phyloP scores from a whole-genome alignment of 768 basidiomycete genomes.

The Leccinum arenicola region DNA sequence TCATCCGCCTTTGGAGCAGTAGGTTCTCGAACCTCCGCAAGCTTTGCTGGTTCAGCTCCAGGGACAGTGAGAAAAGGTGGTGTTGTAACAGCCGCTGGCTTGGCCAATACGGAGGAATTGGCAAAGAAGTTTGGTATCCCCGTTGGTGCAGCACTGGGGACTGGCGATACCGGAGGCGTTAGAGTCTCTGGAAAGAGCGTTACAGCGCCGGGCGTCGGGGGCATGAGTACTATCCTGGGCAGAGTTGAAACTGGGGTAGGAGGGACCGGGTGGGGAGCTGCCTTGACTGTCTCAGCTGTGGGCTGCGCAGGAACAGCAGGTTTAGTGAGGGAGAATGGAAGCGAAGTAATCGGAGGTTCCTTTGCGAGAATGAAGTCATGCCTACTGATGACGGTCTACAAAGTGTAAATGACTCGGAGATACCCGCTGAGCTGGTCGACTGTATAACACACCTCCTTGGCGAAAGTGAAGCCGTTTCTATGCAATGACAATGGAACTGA shows the following conservation, averaged over 20 bases:
- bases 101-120: slow-evolving; percentile 45
- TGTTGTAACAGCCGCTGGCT: slow-evolving; percentile 26
- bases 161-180: slow-evolving; percentile 1
- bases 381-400: slow-evolving; percentile 35
- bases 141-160: not conserved
- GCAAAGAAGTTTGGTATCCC: slow-evolving; percentile 66
- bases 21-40: not conserved
- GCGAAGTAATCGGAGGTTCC: slow-evolving; percentile 59
- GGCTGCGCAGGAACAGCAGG: slow-evolving; percentile 14
- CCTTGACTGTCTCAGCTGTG: slow-evolving; percentile 14
- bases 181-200: slow-evolving; percentile 16
- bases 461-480: slow-evolving; percentile 56
- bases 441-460: slow-evolving; percentile 49
- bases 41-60: slow-evolving; percentile 13
- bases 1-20: slow-evolving; percentile 6
- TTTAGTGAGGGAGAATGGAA: slow-evolving; percentile 65
- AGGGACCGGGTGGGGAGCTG: slow-evolving; percentile 14
- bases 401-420: slow-evolving; percentile 5
- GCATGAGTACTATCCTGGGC: slow-evolving; percentile 23
- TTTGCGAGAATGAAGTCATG: slow-evolving; percentile 46
- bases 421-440: not conserved
- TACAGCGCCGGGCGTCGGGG: slow-evolving; percentile 25
- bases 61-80: slow-evolving; percentile 22
- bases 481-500: not conserved
- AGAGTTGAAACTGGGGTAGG: slow-evolving; percentile 10